Evolutionary conservation across 805 yeast genomes (phyloP).

Genomic region (Kuraishia cidri): DNA sequence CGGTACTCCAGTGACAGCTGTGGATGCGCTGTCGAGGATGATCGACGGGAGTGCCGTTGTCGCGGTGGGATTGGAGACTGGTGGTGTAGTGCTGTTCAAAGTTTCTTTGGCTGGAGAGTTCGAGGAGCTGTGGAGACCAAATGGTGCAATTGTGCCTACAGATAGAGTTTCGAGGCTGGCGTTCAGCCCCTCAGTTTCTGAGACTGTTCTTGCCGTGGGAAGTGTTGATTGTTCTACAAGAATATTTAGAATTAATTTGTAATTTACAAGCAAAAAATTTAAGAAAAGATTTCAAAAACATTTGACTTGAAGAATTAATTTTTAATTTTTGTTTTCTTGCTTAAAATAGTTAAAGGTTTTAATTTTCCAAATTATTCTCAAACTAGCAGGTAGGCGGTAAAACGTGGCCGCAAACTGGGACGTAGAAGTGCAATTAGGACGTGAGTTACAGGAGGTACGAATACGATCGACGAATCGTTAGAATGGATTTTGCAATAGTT

Average conservation of each 20-base stretch:
- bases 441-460: no score
- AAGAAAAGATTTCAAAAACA: neutral
- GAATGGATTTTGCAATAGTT: no score
- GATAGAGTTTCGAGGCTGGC: constrained; percentile 1
- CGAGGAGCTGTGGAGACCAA: neutral
- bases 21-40: constrained; percentile 34
- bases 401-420: no score
- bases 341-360: no score
- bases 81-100: constrained; percentile 39
- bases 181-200: constrained; percentile 1
- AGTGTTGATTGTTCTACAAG: neutral
- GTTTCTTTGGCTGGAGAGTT: constrained; percentile 11
- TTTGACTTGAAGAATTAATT: neutral
- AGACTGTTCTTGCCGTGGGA: neutral
- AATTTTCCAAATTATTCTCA: no score
- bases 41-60: constrained; percentile 25
- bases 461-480: no score
- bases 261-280: neutral
- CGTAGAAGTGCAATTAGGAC: no score
- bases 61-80: constrained; percentile 67
- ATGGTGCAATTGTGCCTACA: neutral
- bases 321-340: neutral
- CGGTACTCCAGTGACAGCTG: constrained; percentile 55
- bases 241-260: neutral
- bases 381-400: no score